Base-by-base conservation (phyloP, 441 rosid species). In the Eruca vesicaria region DNA sequence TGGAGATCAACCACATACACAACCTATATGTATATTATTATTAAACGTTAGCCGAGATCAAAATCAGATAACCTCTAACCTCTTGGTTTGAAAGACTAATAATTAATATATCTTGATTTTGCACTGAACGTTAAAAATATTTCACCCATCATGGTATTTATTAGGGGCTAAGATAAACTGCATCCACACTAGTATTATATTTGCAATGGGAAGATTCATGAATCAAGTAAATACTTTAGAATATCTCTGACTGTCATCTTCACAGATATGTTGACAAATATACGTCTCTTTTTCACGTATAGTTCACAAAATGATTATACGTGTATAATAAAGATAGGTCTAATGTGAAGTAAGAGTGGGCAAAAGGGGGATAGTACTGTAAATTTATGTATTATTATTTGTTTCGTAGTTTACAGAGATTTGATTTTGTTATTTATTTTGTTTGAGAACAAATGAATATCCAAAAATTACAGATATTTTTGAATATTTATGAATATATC, bases 311-410 rank as follows among this genome's bases (percentile, higher is more conserved):
- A 43, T 55, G 20, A 56, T 35, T 21, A 61, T 77, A 65, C 59
- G 69, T 78, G 68, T 66, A 31, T 72, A 77, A 69, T 66, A 66
- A 70, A 68, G 53, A 52, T 66, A 50, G 31, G 66, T 59, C n/a
- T n/a, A n/a, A n/a, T n/a, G n/a, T n/a, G n/a, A n/a, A n/a, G n/a
- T n/a, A n/a, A n/a, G n/a, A n/a, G n/a, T n/a, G n/a, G n/a, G n/a
- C n/a, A n/a, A n/a, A n/a, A n/a, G n/a, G n/a, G n/a, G n/a, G n/a
- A n/a, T n/a, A n/a, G n/a, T n/a, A n/a, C n/a, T n/a, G n/a, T n/a
- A n/a, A n/a, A n/a, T n/a, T n/a, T n/a, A n/a, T n/a, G n/a, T n/a
- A n/a, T n/a, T n/a, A n/a, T n/a, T n/a, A n/a, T n/a, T n/a, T n/a
- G n/a, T n/a, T n/a, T n/a, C n/a, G n/a, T n/a, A n/a, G n/a, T n/a